Percentiles rank a stretch among this genome's conserved stretches.
Conservation (phyloP, 768 basidiomycete genomes). For the Mycena indigotica region DNA sequence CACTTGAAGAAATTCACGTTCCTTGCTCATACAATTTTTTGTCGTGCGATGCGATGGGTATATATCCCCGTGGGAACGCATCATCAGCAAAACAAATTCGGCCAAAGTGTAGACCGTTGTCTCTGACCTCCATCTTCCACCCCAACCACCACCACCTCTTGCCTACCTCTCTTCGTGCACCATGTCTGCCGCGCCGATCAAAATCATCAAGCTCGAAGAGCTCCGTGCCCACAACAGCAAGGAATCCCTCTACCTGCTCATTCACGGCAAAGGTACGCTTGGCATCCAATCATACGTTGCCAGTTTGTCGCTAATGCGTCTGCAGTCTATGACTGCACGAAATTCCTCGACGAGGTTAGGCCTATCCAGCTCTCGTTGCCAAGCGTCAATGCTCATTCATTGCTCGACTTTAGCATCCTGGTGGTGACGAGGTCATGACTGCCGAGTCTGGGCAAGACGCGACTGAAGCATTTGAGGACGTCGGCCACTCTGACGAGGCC, state of each 20-base stretch:
- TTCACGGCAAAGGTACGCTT: slow-evolving; percentile 77
- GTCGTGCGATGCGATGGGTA: too few species aligned
- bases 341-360: slow-evolving; percentile 91
- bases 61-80: slow-evolving; percentile 33
- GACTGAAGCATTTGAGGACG: slow-evolving; percentile 98
- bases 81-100: slow-evolving; percentile 26
- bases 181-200: slow-evolving; percentile 45
- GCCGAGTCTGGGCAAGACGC: slow-evolving; percentile 94
- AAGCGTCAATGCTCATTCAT: background rate
- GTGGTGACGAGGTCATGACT: slow-evolving; percentile 96
- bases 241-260: slow-evolving; percentile 77
- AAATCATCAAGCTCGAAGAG: slow-evolving; percentile 68
- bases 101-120: slow-evolving; percentile 3
- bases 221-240: slow-evolving; percentile 77
- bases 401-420: slow-evolving; percentile 70
- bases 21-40: too few species aligned
- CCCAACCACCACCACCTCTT: slow-evolving; percentile 26
- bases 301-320: slow-evolving; percentile 30
- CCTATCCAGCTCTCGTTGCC: background rate
- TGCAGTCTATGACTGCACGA: slow-evolving; percentile 89
- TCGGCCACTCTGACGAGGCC: slow-evolving; percentile 98
- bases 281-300: slow-evolving; percentile 37
- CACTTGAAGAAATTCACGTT: too few species aligned
- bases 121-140: slow-evolving; percentile 27
- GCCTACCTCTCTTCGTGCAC: slow-evolving; percentile 20